Evolutionary conservation across 2,329 filamentous ascomycete genomes (phyloP).

Genomic region (Scedosporium dehoogii): DNA sequence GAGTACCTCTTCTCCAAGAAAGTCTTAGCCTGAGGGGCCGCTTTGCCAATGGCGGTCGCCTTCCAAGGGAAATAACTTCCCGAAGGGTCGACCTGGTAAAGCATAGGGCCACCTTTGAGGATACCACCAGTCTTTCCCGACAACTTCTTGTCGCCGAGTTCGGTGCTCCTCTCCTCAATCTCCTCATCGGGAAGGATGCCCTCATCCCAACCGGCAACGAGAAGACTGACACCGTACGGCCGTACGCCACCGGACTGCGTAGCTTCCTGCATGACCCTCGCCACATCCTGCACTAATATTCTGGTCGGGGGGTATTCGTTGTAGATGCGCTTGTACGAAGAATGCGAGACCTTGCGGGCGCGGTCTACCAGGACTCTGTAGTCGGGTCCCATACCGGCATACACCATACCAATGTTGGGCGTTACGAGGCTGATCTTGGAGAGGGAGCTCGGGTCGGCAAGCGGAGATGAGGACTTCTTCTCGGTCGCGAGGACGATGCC

Average conservation of each 20-base stretch:
- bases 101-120: conserved; percentile 87
- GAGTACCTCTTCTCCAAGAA: conserved; percentile 99
- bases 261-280: conserved; percentile 95
- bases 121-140: conserved; percentile 89
- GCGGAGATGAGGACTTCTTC: conserved; percentile 97
- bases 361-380: conserved; percentile 97
- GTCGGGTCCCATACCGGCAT: conserved; percentile 97
- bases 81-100: conserved; percentile 98
- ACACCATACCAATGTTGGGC: conserved; percentile 99
- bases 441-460: conserved; percentile 88
- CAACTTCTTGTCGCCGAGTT: conserved; percentile 48
- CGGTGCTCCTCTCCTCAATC: conserved; percentile 47
- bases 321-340: conserved; percentile 98
- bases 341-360: conserved; percentile 96
- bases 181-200: conserved; percentile 80
- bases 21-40: conserved; percentile 94
- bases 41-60: conserved; percentile 97
- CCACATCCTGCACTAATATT: conserved; percentile 98
- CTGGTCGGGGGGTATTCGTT: conserved; percentile 99
- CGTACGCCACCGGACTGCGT: conserved; percentile 96
- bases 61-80: conserved; percentile 99
- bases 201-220: conserved; percentile 97
- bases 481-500: conserved; percentile 97
- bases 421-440: conserved; percentile 98
- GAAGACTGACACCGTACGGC: conserved; percentile 89